Conservation (phyloP, 129 eudicot species). For the Tanacetum coccineum region DNA sequence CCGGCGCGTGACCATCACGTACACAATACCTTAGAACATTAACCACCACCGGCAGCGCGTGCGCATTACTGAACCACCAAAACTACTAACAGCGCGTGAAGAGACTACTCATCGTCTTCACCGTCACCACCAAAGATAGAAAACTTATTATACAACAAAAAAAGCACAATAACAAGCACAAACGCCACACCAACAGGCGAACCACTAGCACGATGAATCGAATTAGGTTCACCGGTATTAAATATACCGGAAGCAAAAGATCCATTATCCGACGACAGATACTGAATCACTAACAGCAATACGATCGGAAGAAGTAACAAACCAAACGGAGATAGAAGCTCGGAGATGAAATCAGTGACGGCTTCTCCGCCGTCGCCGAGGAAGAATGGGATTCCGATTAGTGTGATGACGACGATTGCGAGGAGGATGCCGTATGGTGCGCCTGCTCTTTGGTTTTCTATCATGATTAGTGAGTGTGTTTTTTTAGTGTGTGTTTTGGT, state of each 20-base stretch:
- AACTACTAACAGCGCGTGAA: not conserved
- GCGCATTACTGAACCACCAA: too few species aligned
- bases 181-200: conserved; percentile 91
- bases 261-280: conserved; percentile 78
- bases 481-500: not conserved
- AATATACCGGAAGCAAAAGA: conserved; percentile 60
- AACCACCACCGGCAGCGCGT: too few species aligned
- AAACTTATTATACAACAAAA: conserved; percentile 61
- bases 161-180: conserved; percentile 58
- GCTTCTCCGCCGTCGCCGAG: conserved; percentile 85
- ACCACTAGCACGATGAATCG: conserved; percentile 87
- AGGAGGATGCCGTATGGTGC: conserved; percentile 79
- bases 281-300: conserved; percentile 67
- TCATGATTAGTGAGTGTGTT: conserved; percentile 26
- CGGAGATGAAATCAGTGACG: conserved; percentile 66
- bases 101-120: conserved; percentile 52
- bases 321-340: conserved; percentile 73
- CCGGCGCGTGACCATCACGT: too few species aligned
- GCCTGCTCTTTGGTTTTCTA: conserved; percentile 51
- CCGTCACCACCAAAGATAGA: conserved; percentile 90
- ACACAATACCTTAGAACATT: too few species aligned
- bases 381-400: conserved; percentile 50
- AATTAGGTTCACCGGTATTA: conserved; percentile 70
- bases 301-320: conserved; percentile 74
- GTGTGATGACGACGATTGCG: conserved; percentile 56